These are phyloP conservation scores for Trichophyton schoenleinii DNA, from an alignment of 2,329 filamentous ascomycete genomes.

Conservation along the genomic window DNA sequence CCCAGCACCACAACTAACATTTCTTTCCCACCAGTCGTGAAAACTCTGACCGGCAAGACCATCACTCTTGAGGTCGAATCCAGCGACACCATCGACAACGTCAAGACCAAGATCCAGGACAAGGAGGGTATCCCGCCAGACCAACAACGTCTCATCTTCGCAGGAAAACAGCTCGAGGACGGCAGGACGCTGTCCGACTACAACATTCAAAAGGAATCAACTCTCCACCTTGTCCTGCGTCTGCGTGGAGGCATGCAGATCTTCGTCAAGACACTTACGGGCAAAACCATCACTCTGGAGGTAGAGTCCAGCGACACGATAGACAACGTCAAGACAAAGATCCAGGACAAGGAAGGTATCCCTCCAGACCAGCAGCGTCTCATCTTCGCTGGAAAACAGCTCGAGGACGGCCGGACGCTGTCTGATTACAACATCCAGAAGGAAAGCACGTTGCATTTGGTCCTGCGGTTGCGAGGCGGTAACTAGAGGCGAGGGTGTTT, in stretches of 20 bases:
- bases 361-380: conserved; percentile 89
- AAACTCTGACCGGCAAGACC: conserved; percentile 50
- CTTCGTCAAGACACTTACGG: conserved; percentile 49
- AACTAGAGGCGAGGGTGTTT: conserved; percentile 21
- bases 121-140: conserved; percentile 96
- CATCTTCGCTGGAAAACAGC: conserved; percentile 86
- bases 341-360: conserved; percentile 69
- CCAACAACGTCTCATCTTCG: conserved; percentile 92
- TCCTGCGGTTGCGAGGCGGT: conserved; percentile 61
- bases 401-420: conserved; percentile 82
- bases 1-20: conserved; percentile 11
- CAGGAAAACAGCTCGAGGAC: conserved; percentile 92
- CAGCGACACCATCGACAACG: conserved; percentile 86
- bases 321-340: conserved; percentile 90
- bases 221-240: conserved; percentile 72
- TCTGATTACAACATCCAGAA: conserved; percentile 97
- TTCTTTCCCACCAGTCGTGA: conserved; percentile 34
- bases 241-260: conserved; percentile 67
- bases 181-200: conserved; percentile 83
- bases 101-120: conserved; percentile 94
- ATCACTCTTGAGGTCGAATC: conserved; percentile 56
- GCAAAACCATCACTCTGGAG: conserved; percentile 89
- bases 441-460: conserved; percentile 69
- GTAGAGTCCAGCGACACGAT: conserved; percentile 84
- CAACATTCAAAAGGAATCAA: conserved; percentile 91